Conservation (phyloP, 495 filamentous ascomycete species). For the Aspergillus nidulans region DNA sequence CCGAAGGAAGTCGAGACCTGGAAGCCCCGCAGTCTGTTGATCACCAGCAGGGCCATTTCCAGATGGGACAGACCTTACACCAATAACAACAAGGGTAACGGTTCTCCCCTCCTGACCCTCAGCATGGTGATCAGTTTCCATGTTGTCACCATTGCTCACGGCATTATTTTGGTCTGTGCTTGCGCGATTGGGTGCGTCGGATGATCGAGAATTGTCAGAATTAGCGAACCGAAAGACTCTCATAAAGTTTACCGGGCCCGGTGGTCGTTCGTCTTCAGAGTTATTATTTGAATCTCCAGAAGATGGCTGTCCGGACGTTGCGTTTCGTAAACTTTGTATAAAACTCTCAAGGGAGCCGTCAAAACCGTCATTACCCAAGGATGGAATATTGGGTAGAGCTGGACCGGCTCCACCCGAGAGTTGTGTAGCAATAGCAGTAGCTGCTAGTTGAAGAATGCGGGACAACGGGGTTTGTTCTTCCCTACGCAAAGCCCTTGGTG, state of each 20-base stretch:
- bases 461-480: constrained; percentile 57
- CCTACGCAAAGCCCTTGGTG: constrained; percentile 45
- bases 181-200: constrained; percentile 19
- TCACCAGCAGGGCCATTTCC: constrained; percentile 41
- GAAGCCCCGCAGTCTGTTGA: constrained; percentile 37
- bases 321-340: constrained; percentile 53
- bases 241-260: constrained; percentile 54
- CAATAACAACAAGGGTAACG: constrained; percentile 67
- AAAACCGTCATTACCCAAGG: constrained; percentile 52
- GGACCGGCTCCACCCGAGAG: constrained; percentile 53
- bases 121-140: constrained; percentile 41
- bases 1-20: constrained; percentile 44
- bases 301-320: constrained; percentile 40
- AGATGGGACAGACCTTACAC: constrained; percentile 64
- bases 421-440: constrained; percentile 57
- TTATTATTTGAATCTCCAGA: constrained; percentile 27
- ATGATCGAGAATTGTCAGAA: constrained; percentile 28
- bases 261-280: constrained; percentile 23
- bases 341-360: constrained; percentile 56
- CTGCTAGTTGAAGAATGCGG: constrained; percentile 54
- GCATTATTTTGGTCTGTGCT: constrained; percentile 16
- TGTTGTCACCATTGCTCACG: constrained; percentile 19
- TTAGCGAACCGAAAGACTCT: constrained; percentile 60
- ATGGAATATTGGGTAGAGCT: constrained; percentile 53
- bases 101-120: constrained; percentile 56